Conservation (phyloP, 805 yeast species). For the Saccharomycopsis fibuligera region DNA sequence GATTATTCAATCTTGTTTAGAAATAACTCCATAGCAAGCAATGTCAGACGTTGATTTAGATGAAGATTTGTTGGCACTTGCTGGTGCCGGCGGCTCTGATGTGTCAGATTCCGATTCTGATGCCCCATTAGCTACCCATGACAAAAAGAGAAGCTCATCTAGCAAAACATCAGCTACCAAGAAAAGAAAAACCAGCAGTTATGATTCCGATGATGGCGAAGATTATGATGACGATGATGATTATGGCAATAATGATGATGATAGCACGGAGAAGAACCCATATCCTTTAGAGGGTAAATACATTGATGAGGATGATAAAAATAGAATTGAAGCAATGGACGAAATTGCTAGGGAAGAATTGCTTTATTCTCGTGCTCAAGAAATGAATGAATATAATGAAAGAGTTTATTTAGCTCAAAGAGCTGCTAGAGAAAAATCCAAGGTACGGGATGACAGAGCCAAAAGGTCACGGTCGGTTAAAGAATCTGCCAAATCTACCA, state of each 20-base stretch:
- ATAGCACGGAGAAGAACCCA: conserved; percentile 48
- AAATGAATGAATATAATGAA: conserved; percentile 82
- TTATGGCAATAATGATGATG: conserved; percentile 30
- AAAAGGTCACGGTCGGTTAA: conserved; percentile 31
- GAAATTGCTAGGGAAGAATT: conserved; percentile 91
- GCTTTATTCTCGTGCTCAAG: conserved; percentile 87
- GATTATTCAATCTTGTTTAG: no score
- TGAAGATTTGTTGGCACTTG: conserved; percentile 93
- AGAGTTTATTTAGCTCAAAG: conserved; percentile 78
- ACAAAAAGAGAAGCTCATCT: conserved; percentile 29
- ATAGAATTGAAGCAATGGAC: conserved; percentile 58
- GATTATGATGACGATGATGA: conserved; percentile 33
- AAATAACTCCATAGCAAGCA: no score
- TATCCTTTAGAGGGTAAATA: conserved; percentile 92
- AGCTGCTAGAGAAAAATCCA: conserved; percentile 38
- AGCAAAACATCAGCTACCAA: conserved; percentile 27
- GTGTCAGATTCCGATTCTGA: conserved; percentile 26
- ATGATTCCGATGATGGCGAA: conserved; percentile 28
- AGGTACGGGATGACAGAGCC: conserved; percentile 40
- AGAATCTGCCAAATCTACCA: conserved; percentile 30
- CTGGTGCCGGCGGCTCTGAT: conserved; percentile 63
- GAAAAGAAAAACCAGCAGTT: conserved; percentile 25
- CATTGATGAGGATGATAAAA: conserved; percentile 74
- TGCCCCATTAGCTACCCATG: conserved; percentile 28
- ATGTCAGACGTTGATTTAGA: conserved; percentile 73